Base-by-base conservation (phyloP, 305 asterid genomes). In the Fraxinus paxiana region DNA sequence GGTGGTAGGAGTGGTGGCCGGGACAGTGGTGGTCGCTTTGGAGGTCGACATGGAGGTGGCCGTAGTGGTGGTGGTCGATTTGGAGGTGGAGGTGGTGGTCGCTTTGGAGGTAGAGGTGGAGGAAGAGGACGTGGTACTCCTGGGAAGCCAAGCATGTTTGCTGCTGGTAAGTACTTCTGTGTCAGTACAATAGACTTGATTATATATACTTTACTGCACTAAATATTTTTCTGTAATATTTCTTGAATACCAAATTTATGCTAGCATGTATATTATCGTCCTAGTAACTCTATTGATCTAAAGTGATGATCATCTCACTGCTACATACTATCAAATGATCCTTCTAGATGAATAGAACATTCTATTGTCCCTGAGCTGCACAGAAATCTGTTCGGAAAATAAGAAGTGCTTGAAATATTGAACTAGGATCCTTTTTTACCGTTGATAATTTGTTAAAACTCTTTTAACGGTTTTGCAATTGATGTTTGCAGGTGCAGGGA, bases 111-210 rank as follows among this genome's bases (percentile, higher is more conserved):
- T 37, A 80, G 86, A 10, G 84, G 90, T 30, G 86, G 91, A 24
- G 85, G 88, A 18, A 65, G 91, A 69, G 91, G 90, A 4, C 88
- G 89, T 22, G 85, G 89, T 73, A 24, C 67, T 81, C 83, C 83
- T 48, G 77, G 3, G 86, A 83, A 73, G 81, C 94, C 91, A 38
- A 86, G 80, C 83, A 7, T 85, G 78, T 86, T 88, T 51, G 13
- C 89, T 4, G 63, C 79, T 81, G 87, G 85, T 61, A 56, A 28
- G 35, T 26, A 46, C 73, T 54, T 6, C 74, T 61, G 48, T 38
- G 48, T 38, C 65, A 4, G 22, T 48, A 48, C 61, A 48, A 48
- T 48, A 4, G 20, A n/a, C 70, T 59, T 18, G 12, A 59, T 59
- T 2, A 1, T 59, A 59, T 6, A 59, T 8, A 7, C 70, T 18